Percentiles rank a stretch among this genome's conserved stretches.
phyloP scores from a whole-genome alignment of 139 green algal species.

The Mesotaenium endlicherianum region DNA sequence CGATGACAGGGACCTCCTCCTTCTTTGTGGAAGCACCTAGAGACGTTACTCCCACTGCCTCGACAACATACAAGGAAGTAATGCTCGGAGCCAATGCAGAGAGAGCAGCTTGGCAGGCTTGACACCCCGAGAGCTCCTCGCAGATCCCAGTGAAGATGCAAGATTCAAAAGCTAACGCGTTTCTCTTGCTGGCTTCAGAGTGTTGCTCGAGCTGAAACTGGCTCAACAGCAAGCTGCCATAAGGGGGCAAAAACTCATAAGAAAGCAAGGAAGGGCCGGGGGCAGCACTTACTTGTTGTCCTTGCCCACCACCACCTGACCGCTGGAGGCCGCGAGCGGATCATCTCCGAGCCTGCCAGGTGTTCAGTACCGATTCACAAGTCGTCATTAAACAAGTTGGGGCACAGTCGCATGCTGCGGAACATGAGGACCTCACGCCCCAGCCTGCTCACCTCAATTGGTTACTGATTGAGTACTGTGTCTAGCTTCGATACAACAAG shows the following conservation, averaged over 20 bases:
- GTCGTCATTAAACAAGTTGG: not conserved
- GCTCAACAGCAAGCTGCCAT: no score
- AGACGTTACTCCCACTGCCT: no score
- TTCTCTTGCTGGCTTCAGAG: no score
- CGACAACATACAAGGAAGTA: no score
- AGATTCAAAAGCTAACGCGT: no score
- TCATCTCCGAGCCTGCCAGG: slow-evolving; percentile 38
- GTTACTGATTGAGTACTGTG: not conserved
- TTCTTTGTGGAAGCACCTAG: no score
- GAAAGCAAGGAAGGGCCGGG: not conserved
- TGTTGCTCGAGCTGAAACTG: no score
- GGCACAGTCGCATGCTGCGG: not conserved
- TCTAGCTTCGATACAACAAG: not conserved
- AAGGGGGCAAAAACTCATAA: not conserved
- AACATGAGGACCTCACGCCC: not conserved
- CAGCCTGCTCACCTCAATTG: not conserved
- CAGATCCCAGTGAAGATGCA: no score
- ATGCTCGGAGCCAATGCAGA: no score
- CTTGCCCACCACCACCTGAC: slow-evolving; percentile 48
- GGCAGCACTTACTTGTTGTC: slow-evolving; percentile 31
- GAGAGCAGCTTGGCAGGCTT: no score
- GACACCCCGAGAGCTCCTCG: no score
- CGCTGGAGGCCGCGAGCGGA: slow-evolving; percentile 30
- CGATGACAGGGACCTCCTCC: no score
- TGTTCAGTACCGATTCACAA: not conserved